phyloP scores from a whole-genome alignment of 768 basidiomycete species.

The Goffeauzyma gilvescens region DNA sequence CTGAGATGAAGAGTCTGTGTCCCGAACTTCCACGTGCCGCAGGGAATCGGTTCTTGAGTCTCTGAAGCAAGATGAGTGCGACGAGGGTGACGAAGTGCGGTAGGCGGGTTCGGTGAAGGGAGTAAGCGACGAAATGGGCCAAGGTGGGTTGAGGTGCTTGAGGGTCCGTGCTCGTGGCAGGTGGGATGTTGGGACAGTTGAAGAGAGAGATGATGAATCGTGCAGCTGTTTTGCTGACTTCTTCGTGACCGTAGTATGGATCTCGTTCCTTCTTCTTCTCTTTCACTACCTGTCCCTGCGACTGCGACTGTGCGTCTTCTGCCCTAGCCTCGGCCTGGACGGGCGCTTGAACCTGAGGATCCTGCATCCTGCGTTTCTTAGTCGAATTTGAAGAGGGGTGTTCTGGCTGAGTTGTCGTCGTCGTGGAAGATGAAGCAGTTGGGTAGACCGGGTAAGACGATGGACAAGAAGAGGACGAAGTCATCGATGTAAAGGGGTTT shows the following conservation, averaged over 20 bases:
- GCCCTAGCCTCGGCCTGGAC: too few relatives aligned
- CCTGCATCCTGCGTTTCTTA: too few relatives aligned
- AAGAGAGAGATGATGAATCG: conserved; percentile 72
- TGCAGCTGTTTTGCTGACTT: conserved; percentile 47
- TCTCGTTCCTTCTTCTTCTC: conserved; percentile 13
- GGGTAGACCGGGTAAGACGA: too few relatives aligned
- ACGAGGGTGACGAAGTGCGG: conserved; percentile 49
- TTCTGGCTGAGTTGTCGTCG: too few relatives aligned
- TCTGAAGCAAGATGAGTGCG: conserved; percentile 54
- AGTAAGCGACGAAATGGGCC: conserved; percentile 68
- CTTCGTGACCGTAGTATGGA: conserved; percentile 53
- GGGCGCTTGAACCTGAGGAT: too few relatives aligned
- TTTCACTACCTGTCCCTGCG: too few relatives aligned
- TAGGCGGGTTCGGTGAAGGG: conserved; percentile 63
- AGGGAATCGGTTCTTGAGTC: conserved; percentile 78
- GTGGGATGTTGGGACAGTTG: conserved; percentile 65
- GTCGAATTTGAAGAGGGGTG: too few relatives aligned
- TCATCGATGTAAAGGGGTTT: too few relatives aligned
- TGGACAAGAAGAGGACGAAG: too few relatives aligned
- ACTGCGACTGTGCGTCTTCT: background rate
- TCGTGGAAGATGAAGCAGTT: too few relatives aligned
- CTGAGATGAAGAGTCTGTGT: conserved; percentile 73
- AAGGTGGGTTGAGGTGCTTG: conserved; percentile 45
- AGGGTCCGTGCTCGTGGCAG: conserved; percentile 37
- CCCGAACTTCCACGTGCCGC: conserved; percentile 77